A percentile compares a stretch with the other conserved stretches of the same genome.
Evolutionary conservation across 768 basidiomycete genomes (phyloP).

Genomic region (Boletus bicolor): DNA sequence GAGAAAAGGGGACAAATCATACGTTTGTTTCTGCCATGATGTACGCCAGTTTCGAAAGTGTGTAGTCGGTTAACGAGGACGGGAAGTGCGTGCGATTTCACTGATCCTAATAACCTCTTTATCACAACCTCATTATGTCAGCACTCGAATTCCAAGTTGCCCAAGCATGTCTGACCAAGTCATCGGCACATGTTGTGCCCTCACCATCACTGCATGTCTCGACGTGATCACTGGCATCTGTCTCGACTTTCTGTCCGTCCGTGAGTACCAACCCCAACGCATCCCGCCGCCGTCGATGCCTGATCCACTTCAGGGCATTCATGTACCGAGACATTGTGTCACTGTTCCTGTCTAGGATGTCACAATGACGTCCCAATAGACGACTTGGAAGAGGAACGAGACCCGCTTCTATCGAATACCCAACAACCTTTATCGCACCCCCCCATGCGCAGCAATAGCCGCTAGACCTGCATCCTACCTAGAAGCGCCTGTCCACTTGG

Average conservation of each 20-base stretch:
- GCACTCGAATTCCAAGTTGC: neutral
- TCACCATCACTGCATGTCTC: slow-evolving; percentile 16
- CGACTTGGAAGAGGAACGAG: slow-evolving; percentile 15
- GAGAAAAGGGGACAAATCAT: neutral
- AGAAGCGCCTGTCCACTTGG: neutral
- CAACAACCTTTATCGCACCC: slow-evolving; percentile 23
- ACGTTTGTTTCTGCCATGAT: slow-evolving; percentile 25
- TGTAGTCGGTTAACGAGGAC: neutral
- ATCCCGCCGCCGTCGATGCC: neutral
- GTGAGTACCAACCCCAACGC: slow-evolving; percentile 9
- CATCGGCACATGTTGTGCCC: slow-evolving; percentile 21
- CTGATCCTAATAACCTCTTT: too few relatives aligned
- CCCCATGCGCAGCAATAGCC: slow-evolving; percentile 18
- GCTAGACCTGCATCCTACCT: neutral
- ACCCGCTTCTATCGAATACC: slow-evolving; percentile 19
- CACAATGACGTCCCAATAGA: neutral
- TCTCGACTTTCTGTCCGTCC: slow-evolving; percentile 20
- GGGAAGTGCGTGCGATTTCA: slow-evolving; percentile 1
- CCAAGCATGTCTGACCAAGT: slow-evolving; percentile 19
- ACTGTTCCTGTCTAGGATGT: slow-evolving; percentile 15
- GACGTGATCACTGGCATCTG: slow-evolving; percentile 25
- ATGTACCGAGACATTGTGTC: slow-evolving; percentile 27
- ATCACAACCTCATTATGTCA: slow-evolving; percentile 12
- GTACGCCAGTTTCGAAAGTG: neutral
- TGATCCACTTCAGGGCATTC: slow-evolving; percentile 14